Evolutionary conservation across 2,329 filamentous ascomycete species (phyloP).

Genomic region (Tolypocladium ophioglossoides): DNA sequence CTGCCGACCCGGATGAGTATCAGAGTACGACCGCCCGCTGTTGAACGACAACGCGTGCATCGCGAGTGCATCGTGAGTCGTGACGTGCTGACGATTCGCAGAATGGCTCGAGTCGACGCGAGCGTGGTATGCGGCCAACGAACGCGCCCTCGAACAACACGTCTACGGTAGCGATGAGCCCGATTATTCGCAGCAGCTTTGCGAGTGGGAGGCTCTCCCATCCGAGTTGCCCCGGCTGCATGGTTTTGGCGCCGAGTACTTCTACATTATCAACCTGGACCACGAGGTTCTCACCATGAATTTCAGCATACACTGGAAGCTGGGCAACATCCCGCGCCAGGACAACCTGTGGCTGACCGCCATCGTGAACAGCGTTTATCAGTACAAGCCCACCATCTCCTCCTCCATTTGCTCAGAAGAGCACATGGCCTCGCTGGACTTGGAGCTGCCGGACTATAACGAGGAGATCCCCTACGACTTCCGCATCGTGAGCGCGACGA

Average conservation of each 20-base stretch:
- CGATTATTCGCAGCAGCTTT: no score
- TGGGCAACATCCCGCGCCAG: slow-evolving; percentile 7
- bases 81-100: not conserved
- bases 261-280: slow-evolving; percentile 9
- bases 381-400: slow-evolving; percentile 4
- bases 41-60: no score
- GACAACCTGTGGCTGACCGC: slow-evolving; percentile 4
- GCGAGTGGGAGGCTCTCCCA: not conserved
- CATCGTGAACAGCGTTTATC: slow-evolving; percentile 4
- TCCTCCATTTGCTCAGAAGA: slow-evolving; percentile 5
- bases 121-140: slow-evolving; percentile 1
- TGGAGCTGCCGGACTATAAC: slow-evolving; percentile 3
- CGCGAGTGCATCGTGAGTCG: no score
- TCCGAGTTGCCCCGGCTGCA: slow-evolving; percentile 4
- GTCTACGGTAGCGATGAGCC: no score
- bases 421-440: slow-evolving; percentile 5
- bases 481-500: not conserved
- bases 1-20: slow-evolving; percentile 1
- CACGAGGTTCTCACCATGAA: slow-evolving; percentile 10
- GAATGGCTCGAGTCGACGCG: slow-evolving; percentile 5
- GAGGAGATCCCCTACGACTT: not conserved
- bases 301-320: slow-evolving; percentile 8
- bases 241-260: not conserved
- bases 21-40: slow-evolving; percentile 3
- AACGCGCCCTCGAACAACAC: slow-evolving; percentile 2